These are phyloP conservation scores for Terana coerulea DNA, from an alignment of 768 basidiomycete genomes.

Conservation along the genomic window DNA sequence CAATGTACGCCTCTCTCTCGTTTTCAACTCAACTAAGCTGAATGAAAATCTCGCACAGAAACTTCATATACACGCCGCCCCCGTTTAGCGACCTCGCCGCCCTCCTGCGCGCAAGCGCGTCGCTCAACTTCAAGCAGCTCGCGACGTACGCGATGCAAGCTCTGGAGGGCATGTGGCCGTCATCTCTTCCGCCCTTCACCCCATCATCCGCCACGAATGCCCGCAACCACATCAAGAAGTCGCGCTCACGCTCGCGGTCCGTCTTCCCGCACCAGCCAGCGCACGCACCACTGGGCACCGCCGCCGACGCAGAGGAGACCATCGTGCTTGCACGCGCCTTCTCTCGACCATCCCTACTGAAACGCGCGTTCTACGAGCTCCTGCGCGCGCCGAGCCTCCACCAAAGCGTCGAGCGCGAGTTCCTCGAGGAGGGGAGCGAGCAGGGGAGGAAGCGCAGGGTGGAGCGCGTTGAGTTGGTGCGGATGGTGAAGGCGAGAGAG, in stretches of 20 bases:
- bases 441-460: background rate
- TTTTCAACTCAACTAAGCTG: background rate
- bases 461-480: slow-evolving; percentile 14
- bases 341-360: slow-evolving; percentile 27
- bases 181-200: slow-evolving; percentile 18
- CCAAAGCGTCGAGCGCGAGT: slow-evolving; percentile 15
- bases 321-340: slow-evolving; percentile 30
- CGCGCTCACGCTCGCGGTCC: no score
- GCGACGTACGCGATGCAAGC: slow-evolving; percentile 26
- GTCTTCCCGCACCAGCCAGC: no score
- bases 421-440: slow-evolving; percentile 1
- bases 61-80: slow-evolving; percentile 24
- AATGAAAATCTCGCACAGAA: slow-evolving; percentile 8
- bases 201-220: no score
- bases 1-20: slow-evolving; percentile 25
- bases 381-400: slow-evolving; percentile 28
- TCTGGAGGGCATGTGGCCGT: slow-evolving; percentile 30
- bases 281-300: slow-evolving; percentile 12
- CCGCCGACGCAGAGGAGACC: slow-evolving; percentile 25
- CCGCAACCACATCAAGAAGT: no score
- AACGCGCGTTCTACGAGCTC: slow-evolving; percentile 40
- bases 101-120: background rate
- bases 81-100: slow-evolving; percentile 1
- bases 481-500: slow-evolving; percentile 20
- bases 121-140: slow-evolving; percentile 20